Evolutionary conservation across 495 filamentous ascomycete genomes (phyloP), one percentile per base, ranked within the genome.

Genomic region (Elaphomyces granulatus): DNA sequence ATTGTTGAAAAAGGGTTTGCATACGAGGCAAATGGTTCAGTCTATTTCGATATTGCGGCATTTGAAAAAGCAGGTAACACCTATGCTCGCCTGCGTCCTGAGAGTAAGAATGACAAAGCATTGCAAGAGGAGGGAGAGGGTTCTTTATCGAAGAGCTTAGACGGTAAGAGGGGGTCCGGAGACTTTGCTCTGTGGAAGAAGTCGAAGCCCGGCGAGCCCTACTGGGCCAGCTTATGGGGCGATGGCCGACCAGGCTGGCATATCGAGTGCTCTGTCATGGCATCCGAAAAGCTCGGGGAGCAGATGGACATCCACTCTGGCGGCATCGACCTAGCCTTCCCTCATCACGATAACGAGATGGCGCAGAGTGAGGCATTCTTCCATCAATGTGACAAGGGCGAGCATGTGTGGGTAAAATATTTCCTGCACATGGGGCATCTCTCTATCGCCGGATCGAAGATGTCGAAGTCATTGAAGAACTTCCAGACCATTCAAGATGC

Each of bases 201-300:
- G 28, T 86, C 79, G 0, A 95, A 92, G 60, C 74, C 81, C 3
- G 88, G 90, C 28, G 90, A 98, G 64, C 90, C 90, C 1, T 80
- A 71, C 44, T 98, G 90, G 90, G 61, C 75, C 8, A 85, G 78
- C 48, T 72, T 72, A 3, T 98, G 90, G 88, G 86, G 87, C 7
- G 65, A 73, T 34, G 87, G 88, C 18, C 69, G 90, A 15, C 90
- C 90, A 0, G 90, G 90, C 12, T 95, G 86, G 90, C 90, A 96
- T 57, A 95, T 98, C 45, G 88, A 98, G 64, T 98, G 90, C 74
- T 90, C 82, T 1, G 87, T 84, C 1, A 98, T 98, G 90, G 87
- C 87, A 1, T 87, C 80, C 2, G 81, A 84, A 40, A 74, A 81
- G 21, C 66, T 98, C 3, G 90, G 88, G 6, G 64, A 74, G 32